These are phyloP conservation scores for Xylona heveae DNA, from an alignment of 495 filamentous ascomycete genomes.

Conservation along the genomic window DNA sequence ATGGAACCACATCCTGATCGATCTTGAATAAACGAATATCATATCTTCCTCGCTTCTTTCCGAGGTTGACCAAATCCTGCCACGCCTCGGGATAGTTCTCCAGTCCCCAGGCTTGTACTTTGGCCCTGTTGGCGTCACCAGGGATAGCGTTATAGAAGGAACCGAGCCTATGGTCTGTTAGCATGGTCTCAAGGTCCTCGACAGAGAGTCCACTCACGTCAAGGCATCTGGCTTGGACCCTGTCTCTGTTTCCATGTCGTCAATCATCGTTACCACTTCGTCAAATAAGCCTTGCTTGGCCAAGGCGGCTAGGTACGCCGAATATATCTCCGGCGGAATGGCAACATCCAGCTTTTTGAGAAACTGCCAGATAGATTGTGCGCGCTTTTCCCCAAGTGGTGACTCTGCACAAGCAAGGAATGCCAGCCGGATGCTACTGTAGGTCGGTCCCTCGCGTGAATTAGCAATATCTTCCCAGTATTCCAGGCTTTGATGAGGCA, in stretches of 20 bases:
- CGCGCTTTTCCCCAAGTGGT: slow-evolving; percentile 37
- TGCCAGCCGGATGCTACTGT: slow-evolving; percentile 52
- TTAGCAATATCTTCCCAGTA: slow-evolving; percentile 67
- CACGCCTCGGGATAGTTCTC: slow-evolving; percentile 45
- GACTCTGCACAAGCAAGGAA: slow-evolving; percentile 50
- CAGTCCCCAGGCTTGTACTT: slow-evolving; percentile 51
- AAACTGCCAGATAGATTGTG: slow-evolving; percentile 52
- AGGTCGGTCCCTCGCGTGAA: slow-evolving; percentile 62
- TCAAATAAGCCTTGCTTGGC: slow-evolving; percentile 46
- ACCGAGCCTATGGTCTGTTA: slow-evolving; percentile 31
- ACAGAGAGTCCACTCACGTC: slow-evolving; percentile 36
- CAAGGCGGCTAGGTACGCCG: slow-evolving; percentile 50
- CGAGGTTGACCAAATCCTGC: slow-evolving; percentile 31
- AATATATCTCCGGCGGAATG: slow-evolving; percentile 47
- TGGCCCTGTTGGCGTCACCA: slow-evolving; percentile 32
- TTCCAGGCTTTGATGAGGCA: slow-evolving; percentile 38
- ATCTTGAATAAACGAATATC: too few species aligned
- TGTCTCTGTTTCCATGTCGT: slow-evolving; percentile 37
- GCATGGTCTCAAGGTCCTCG: slow-evolving; percentile 7
- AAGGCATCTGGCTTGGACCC: slow-evolving; percentile 40
- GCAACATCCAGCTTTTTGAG: slow-evolving; percentile 54
- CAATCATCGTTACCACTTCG: slow-evolving; percentile 38
- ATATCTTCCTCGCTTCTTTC: slow-evolving; percentile 5
- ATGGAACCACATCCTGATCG: slow-evolving; percentile 7
- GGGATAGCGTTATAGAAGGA: slow-evolving; percentile 52